Evolutionary conservation across 1,284 basidiomycete species (phyloP).

Genomic region (Bondarzewia mesenterica): DNA sequence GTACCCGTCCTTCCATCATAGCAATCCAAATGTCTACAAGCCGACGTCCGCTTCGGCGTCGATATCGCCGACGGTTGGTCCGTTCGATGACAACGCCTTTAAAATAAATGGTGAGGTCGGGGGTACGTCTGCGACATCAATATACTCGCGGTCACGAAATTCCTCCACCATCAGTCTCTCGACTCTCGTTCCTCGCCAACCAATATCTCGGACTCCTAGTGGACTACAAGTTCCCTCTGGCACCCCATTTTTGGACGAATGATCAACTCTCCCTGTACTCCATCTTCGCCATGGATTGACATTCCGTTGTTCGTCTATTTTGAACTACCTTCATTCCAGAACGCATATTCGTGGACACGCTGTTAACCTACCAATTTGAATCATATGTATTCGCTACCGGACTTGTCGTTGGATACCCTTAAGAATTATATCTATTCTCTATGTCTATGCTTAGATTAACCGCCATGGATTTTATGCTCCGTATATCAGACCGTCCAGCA

Average conservation of each 20-base stretch:
- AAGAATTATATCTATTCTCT: slow-evolving; percentile 1
- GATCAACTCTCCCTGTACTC: too few relatives aligned
- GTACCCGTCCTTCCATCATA: slow-evolving; percentile 15
- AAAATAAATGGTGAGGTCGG: slow-evolving; percentile 8
- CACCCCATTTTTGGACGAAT: neutral
- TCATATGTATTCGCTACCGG: neutral
- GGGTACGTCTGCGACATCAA: slow-evolving; percentile 12
- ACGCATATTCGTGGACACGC: neutral
- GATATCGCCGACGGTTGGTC: slow-evolving; percentile 8
- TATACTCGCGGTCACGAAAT: slow-evolving; percentile 47
- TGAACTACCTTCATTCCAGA: too few relatives aligned
- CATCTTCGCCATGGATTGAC: too few relatives aligned
- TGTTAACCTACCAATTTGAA: neutral
- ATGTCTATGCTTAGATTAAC: neutral
- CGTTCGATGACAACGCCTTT: slow-evolving; percentile 7
- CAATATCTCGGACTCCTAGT: slow-evolving; percentile 24
- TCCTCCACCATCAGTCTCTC: slow-evolving; percentile 56
- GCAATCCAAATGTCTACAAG: slow-evolving; percentile 7
- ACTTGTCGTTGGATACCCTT: neutral
- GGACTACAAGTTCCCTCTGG: slow-evolving; percentile 11
- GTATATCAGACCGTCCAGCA: too few relatives aligned
- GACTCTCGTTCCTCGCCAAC: slow-evolving; percentile 37
- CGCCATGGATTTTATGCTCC: neutral
- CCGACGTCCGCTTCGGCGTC: slow-evolving; percentile 5
- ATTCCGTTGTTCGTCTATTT: slow-evolving; percentile 3